These are phyloP conservation scores for Colletotrichum cordylinicola DNA, from an alignment of 2,329 filamentous ascomycete species.

Conservation along the genomic window DNA sequence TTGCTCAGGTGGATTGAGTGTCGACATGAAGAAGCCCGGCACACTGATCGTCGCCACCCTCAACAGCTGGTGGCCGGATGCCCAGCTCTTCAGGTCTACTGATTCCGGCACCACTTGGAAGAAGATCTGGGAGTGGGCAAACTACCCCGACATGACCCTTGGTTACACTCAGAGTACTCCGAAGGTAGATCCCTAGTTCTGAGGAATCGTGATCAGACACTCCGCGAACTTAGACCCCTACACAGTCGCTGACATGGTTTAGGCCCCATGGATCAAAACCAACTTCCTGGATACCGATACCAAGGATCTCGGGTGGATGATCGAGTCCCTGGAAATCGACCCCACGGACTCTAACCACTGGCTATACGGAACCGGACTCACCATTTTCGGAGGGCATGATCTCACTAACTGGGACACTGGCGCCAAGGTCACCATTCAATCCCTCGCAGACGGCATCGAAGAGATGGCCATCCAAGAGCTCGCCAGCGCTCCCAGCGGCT, in stretches of 20 bases:
- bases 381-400: slow-evolving; percentile 58
- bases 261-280: slow-evolving; percentile 60
- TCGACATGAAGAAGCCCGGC: slow-evolving; percentile 59
- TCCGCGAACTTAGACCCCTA: too few species aligned
- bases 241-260: not conserved
- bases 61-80: slow-evolving; percentile 67
- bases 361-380: slow-evolving; percentile 64
- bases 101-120: slow-evolving; percentile 62
- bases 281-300: slow-evolving; percentile 51
- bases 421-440: slow-evolving; percentile 48
- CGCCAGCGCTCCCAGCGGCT: slow-evolving; percentile 54
- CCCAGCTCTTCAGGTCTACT: slow-evolving; percentile 59
- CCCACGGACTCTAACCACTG: slow-evolving; percentile 65
- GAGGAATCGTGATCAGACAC: too few species aligned
- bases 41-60: slow-evolving; percentile 61
- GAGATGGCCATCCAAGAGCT: slow-evolving; percentile 57
- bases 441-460: slow-evolving; percentile 60
- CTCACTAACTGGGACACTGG: slow-evolving; percentile 58
- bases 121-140: slow-evolving; percentile 56
- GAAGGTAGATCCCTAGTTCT: slow-evolving; percentile 28
- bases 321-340: slow-evolving; percentile 63
- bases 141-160: slow-evolving; percentile 48
- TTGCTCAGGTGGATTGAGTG: slow-evolving; percentile 45
- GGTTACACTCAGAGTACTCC: slow-evolving; percentile 52
- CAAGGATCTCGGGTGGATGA: slow-evolving; percentile 66